Percentiles rank a stretch among this genome's conserved stretches.
Conservation (phyloP, 208 protist genomes). For the Herpetomonas samuelpessoai region DNA sequence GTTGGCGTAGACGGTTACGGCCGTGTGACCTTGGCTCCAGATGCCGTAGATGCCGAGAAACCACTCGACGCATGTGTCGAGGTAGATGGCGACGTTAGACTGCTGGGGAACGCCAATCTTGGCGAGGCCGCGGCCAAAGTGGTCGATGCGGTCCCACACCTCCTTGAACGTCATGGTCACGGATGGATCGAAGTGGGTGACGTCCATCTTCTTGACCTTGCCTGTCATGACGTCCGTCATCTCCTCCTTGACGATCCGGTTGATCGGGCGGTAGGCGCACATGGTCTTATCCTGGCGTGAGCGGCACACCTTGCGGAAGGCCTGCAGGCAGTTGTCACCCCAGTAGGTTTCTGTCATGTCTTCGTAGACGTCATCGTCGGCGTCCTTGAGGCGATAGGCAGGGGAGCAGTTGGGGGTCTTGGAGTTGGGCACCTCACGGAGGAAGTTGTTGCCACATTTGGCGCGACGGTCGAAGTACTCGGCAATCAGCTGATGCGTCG, state of each 20-base stretch:
- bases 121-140: slow-evolving; percentile 25
- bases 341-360: slow-evolving; percentile 12
- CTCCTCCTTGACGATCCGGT: slow-evolving; percentile 17
- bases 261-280: slow-evolving; percentile 27
- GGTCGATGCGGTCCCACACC: slow-evolving; percentile 24
- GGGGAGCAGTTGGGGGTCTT: slow-evolving; percentile 17
- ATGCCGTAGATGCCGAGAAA: slow-evolving; percentile 33
- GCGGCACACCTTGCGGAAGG: slow-evolving; percentile 10
- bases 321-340: slow-evolving; percentile 9
- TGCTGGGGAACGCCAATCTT: slow-evolving; percentile 17
- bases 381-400: slow-evolving; percentile 16
- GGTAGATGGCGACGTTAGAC: slow-evolving; percentile 31
- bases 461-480: slow-evolving; percentile 4
- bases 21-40: slow-evolving; percentile 29
- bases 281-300: slow-evolving; percentile 5
- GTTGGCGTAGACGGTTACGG: too few relatives aligned
- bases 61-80: slow-evolving; percentile 51
- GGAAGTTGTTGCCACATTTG: slow-evolving; percentile 12
- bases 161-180: slow-evolving; percentile 18
- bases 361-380: slow-evolving; percentile 16
- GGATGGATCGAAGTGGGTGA: slow-evolving; percentile 27
- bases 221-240: slow-evolving; percentile 11
- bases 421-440: slow-evolving; percentile 9
- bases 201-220: slow-evolving; percentile 17
- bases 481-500: slow-evolving; percentile 5